Evolutionary conservation across 805 yeast species (phyloP).

Genomic region (Yarrowia divulgata): DNA sequence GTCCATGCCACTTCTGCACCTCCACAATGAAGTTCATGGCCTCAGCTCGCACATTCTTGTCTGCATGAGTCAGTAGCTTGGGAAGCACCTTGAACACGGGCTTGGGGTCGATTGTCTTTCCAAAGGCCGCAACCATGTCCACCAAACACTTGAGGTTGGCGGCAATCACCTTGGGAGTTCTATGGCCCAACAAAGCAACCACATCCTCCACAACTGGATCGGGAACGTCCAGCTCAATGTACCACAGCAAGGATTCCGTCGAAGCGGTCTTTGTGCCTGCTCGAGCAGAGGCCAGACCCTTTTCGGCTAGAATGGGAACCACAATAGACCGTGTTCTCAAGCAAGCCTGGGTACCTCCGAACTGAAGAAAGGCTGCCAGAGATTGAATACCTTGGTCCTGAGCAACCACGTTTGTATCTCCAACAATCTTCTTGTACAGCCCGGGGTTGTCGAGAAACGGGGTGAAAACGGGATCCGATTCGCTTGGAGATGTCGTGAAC

Average conservation of each 20-base stretch:
- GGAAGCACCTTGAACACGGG: slow-evolving; percentile 64
- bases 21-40: slow-evolving; percentile 73
- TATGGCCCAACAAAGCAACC: slow-evolving; percentile 65
- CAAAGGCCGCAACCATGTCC: slow-evolving; percentile 65
- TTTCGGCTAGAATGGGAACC: slow-evolving; percentile 66
- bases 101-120: slow-evolving; percentile 67
- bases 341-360: slow-evolving; percentile 59
- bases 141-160: slow-evolving; percentile 66
- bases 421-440: slow-evolving; percentile 62
- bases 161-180: slow-evolving; percentile 79
- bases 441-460: slow-evolving; percentile 62
- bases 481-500: slow-evolving; percentile 63
- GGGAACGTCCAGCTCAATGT: slow-evolving; percentile 72
- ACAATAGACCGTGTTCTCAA: slow-evolving; percentile 47
- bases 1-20: slow-evolving; percentile 77
- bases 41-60: slow-evolving; percentile 82
- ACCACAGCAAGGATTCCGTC: slow-evolving; percentile 64
- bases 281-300: slow-evolving; percentile 78
- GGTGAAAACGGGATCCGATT: slow-evolving; percentile 62
- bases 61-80: slow-evolving; percentile 82
- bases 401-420: slow-evolving; percentile 88
- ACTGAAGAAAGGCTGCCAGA: slow-evolving; percentile 61
- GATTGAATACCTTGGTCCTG: slow-evolving; percentile 80
- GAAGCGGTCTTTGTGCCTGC: slow-evolving; percentile 75
- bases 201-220: slow-evolving; percentile 72